Evolutionary conservation across 2,329 filamentous ascomycete species (phyloP), one percentile per base, ranked within the genome.

Genomic region (Orbilia blumenaviensis): DNA sequence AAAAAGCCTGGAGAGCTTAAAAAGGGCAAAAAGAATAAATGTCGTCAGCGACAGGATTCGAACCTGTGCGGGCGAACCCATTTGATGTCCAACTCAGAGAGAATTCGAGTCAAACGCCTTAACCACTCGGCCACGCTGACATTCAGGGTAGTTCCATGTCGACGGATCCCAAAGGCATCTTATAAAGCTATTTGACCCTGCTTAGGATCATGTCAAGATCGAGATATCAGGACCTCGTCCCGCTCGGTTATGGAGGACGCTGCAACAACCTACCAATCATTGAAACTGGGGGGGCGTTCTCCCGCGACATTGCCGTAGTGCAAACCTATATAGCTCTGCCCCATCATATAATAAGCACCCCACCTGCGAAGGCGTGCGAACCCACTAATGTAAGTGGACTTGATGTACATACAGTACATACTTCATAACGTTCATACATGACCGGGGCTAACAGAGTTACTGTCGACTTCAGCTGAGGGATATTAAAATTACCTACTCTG

Each of bases 61-160:
- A 75, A 75, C 71, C 71, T 75, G 71, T 75, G 71, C 71, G 71
- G 71, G 71, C 71, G 71, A 67, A 75, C 71, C 71, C 71, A 75
- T 75, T 75, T 75, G 71, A 75, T 75, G 61, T 75, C 71, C 62
- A 75, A 75, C 54, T 75, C 71, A 68, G 62, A 63, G 46, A 60
- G 63, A 75, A 75, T 75, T 75, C 71, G 71, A 75, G 71, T 75
- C 71, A 75, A 75, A 75, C 71, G 71, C 71, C 71, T 75, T 75
- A 75, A 75, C 71, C 71, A 75, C 71, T 75, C 71, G 71, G 71
- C 71, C 71, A 75, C 71, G 64, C 71, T 75, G 71, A 75, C 71
- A 75, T 46, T 68, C 27, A n/a, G 23, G 10, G 56, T 14, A 46
- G 29, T 63, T 71, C 14, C 25, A 48, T 67, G 56, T 41, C 16